Percentiles rank a stretch among this genome's conserved stretches.
Evolutionary conservation across 202 grass and related monocot genomes (phyloP).

Genomic region (Eragrostis tef): DNA sequence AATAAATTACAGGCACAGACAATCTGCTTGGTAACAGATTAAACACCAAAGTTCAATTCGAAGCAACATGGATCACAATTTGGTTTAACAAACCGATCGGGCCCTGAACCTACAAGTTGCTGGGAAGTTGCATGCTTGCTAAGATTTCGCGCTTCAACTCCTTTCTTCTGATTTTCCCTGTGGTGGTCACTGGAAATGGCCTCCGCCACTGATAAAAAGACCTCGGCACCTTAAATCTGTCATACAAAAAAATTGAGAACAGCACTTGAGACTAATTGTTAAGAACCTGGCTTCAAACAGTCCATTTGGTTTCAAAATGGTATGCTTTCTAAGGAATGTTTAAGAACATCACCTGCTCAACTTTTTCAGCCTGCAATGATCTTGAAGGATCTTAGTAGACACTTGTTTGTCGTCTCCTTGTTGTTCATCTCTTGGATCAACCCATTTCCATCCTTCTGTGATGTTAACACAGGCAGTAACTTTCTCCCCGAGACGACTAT

Average conservation of each 20-base stretch:
- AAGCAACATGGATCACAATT: not conserved
- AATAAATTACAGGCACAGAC: not conserved
- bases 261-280: no score
- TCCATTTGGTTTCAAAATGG: not conserved
- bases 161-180: conserved; percentile 87
- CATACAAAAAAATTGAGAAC: conserved; percentile 14
- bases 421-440: conserved; percentile 39
- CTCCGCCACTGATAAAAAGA: conserved; percentile 58
- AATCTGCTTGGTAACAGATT: no score
- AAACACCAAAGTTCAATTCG: no score
- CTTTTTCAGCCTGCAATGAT: conserved; percentile 61
- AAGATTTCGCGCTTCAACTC: conserved; percentile 64
- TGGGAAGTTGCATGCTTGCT: conserved; percentile 52
- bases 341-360: conserved; percentile 67
- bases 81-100: not conserved
- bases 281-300: not conserved
- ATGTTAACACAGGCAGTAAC: conserved; percentile 72
- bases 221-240: conserved; percentile 87
- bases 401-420: conserved; percentile 48
- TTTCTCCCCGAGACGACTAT: conserved; percentile 75
- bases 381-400: conserved; percentile 56
- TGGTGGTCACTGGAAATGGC: conserved; percentile 74
- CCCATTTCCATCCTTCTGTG: conserved; percentile 75
- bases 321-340: not conserved
- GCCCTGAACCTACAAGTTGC: conserved; percentile 53